Evolutionary conservation across 2,329 filamentous ascomycete species (phyloP).

Genomic region (Fusarium buxicola): DNA sequence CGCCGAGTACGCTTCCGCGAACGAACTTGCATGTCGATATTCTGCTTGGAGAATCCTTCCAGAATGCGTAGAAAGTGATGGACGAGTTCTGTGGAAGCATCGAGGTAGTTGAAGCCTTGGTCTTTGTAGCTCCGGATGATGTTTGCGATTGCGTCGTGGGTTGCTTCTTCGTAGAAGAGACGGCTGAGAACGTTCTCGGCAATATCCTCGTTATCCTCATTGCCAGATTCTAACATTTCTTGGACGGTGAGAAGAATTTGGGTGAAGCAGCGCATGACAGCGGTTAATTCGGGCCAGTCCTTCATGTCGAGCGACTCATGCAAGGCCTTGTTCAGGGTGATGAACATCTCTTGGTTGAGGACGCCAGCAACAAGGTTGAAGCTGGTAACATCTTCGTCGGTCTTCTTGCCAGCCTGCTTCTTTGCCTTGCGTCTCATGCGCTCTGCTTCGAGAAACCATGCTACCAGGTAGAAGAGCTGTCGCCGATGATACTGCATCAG

Average conservation of each 20-base stretch:
- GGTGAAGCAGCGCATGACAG: constrained; percentile 93
- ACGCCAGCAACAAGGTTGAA: constrained; percentile 91
- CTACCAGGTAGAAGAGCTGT: constrained; percentile 92
- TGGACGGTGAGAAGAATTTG: constrained; percentile 93
- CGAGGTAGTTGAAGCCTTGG: constrained; percentile 92
- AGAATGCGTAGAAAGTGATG: constrained; percentile 94
- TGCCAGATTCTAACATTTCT: constrained; percentile 85
- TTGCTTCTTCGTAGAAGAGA: constrained; percentile 98
- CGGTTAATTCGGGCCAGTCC: constrained; percentile 86
- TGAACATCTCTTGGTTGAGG: constrained; percentile 94
- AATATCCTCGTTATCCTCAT: constrained; percentile 97
- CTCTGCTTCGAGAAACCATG: constrained; percentile 93
- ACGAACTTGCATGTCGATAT: constrained; percentile 91
- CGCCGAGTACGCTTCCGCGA: constrained; percentile 79
- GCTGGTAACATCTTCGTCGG: constrained; percentile 71
- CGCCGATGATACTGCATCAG: constrained; percentile 80
- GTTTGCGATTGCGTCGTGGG: constrained; percentile 85
- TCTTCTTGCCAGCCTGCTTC: constrained; percentile 61
- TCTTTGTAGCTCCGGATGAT: constrained; percentile 90
- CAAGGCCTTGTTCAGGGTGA: constrained; percentile 86
- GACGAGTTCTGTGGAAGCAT: constrained; percentile 88
- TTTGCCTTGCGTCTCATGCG: constrained; percentile 74
- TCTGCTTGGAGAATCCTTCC: constrained; percentile 94
- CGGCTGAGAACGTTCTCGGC: constrained; percentile 96
- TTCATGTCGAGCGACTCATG: constrained; percentile 84